Evolutionary conservation across 192 early-diverging fungal species (phyloP).

Genomic region (Thamnidium elegans): DNA sequence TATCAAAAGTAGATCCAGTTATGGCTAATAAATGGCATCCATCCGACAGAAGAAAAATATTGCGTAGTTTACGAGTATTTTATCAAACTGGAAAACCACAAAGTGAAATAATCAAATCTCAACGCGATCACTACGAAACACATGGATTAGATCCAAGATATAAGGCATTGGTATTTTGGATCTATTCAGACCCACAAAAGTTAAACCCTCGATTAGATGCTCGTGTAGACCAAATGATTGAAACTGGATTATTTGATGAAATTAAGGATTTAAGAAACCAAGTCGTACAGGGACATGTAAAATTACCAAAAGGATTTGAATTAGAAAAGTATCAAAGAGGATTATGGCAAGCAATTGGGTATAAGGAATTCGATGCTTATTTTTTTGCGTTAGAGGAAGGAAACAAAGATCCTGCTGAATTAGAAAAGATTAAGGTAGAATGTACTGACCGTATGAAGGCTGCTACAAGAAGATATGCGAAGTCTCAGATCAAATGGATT

Average conservation of each 20-base stretch:
- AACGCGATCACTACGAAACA: conserved; percentile 48
- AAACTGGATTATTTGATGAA: conserved; percentile 57
- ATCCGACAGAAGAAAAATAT: conserved; percentile 83
- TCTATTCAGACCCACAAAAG: conserved; percentile 65
- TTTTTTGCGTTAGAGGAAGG: conserved; percentile 44
- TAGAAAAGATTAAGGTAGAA: conserved; percentile 38
- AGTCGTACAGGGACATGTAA: conserved; percentile 47
- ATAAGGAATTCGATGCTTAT: conserved; percentile 85
- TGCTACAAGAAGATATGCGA: conserved; percentile 86
- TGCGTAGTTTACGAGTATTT: conserved; percentile 82
- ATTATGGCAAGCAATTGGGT: conserved; percentile 81
- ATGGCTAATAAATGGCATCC: conserved; percentile 92
- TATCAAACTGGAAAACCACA: conserved; percentile 70
- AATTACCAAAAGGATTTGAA: conserved; percentile 29
- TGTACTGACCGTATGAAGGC: conserved; percentile 83
- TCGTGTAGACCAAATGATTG: conserved; percentile 88
- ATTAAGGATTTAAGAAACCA: conserved; percentile 51
- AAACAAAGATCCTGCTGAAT: neutral
- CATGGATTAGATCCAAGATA: conserved; percentile 36
- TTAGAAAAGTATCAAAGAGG: conserved; percentile 58
- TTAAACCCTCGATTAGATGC: conserved; percentile 78
- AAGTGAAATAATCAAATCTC: conserved; percentile 71
- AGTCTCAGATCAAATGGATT: conserved; percentile 79
- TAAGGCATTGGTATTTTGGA: conserved; percentile 81
- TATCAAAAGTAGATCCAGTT: conserved; percentile 71